A percentile compares a stretch with the other conserved stretches of the same genome.
Evolutionary conservation across 208 protist genomes (phyloP).

Genomic region (Leishmania aethiopica): DNA sequence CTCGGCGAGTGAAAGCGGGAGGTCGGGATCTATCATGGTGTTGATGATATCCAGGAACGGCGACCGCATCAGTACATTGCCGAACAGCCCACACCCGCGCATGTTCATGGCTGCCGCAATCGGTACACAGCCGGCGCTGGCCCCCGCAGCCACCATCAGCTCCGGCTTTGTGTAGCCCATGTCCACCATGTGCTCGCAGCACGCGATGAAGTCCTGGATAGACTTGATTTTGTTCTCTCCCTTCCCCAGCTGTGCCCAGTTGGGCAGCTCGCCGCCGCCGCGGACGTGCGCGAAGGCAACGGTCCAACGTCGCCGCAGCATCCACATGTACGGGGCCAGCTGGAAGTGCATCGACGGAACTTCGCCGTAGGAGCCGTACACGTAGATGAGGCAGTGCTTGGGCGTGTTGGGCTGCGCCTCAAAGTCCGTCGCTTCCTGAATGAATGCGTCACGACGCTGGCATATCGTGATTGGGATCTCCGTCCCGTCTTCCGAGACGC

Average conservation of each 20-base stretch:
- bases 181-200: slow-evolving; percentile 91
- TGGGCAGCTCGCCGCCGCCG: slow-evolving; percentile 91
- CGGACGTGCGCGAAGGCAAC: slow-evolving; percentile 93
- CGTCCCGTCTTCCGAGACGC: slow-evolving; percentile 81
- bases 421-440: slow-evolving; percentile 91
- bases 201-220: slow-evolving; percentile 92
- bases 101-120: slow-evolving; percentile 95
- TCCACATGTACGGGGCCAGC: slow-evolving; percentile 93
- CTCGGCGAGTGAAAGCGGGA: slow-evolving; percentile 92
- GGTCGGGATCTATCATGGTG: slow-evolving; percentile 91
- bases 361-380: slow-evolving; percentile 92
- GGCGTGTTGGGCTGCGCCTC: slow-evolving; percentile 84
- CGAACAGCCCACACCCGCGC: slow-evolving; percentile 83
- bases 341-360: slow-evolving; percentile 93
- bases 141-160: slow-evolving; percentile 89
- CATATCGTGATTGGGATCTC: slow-evolving; percentile 92
- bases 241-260: slow-evolving; percentile 83
- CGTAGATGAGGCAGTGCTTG: slow-evolving; percentile 91
- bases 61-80: slow-evolving; percentile 83
- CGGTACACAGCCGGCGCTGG: slow-evolving; percentile 93
- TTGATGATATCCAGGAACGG: slow-evolving; percentile 95
- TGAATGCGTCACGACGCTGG: slow-evolving; percentile 84
- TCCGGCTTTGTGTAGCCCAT: slow-evolving; percentile 87
- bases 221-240: slow-evolving; percentile 89
- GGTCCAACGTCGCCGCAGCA: slow-evolving; percentile 89